Evolutionary conservation across 1,139 yeast genomes (phyloP), one percentile per base, ranked within the genome.

Genomic region (Yamadazyma atlantica): DNA sequence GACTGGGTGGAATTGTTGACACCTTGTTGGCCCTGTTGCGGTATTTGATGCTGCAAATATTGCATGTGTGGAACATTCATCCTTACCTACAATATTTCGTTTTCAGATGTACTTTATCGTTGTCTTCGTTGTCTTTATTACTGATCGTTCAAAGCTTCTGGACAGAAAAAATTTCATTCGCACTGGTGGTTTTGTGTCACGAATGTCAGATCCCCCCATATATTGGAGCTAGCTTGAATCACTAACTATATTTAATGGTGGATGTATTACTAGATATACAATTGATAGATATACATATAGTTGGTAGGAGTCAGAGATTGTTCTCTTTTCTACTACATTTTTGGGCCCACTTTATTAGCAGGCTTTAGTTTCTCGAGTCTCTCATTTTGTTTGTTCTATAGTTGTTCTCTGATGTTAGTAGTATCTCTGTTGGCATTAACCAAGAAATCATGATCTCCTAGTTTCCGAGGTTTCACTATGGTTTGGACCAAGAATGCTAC

Each of bases 61-160:
- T 68, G 75, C 38, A 69, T 64, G 46, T 69, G 76, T 29, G 75
- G 75, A 41, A 66, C 63, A 57, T 66, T 69, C 64, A 60, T 59
- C 17, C 12, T 23, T n/a, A n/a, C n/a, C n/a, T n/a, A n/a, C n/a
- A n/a, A n/a, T n/a, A n/a, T n/a, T n/a, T n/a, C n/a, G n/a, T n/a
- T n/a, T n/a, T n/a, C n/a, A n/a, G n/a, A n/a, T n/a, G n/a, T n/a
- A n/a, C 22, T 19, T 19, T 19, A 19, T 19, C 22, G 22, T 19
- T 19, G 8, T 19, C 22, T 19, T 19, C 22, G 8, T 19, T 19
- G 9, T 19, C 6, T 19, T 19, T 6, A 6, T 6, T 19, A 19
- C 8, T 6, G 9, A 19, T 19, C 9, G 22, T 19, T 19, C 22
- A 19, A 9, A 6, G 22, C 6, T 6, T 9, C 22, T 9, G n/a